phyloP scores from a whole-genome alignment of 805 yeast genomes.

The Yarrowia alimentaria region DNA sequence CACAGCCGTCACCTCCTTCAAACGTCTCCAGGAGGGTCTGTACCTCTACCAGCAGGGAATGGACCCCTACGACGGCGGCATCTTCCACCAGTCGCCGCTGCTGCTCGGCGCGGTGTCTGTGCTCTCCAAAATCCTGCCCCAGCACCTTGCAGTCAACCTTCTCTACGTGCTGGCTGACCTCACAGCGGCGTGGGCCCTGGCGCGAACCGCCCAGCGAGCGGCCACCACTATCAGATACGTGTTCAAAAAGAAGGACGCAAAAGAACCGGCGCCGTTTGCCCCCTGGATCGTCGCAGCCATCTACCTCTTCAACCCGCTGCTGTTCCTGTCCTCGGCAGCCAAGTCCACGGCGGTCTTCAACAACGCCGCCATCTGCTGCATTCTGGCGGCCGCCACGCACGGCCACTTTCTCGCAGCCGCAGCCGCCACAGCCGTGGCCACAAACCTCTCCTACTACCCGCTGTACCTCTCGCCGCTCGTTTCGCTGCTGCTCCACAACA shows the following conservation, averaged over 20 bases:
- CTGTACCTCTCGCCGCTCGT: slow-evolving; percentile 60
- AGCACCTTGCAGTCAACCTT: slow-evolving; percentile 36
- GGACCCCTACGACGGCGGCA: slow-evolving; percentile 78
- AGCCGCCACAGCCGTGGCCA: slow-evolving; percentile 56
- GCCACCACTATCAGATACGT: slow-evolving; percentile 28
- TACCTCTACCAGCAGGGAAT: slow-evolving; percentile 56
- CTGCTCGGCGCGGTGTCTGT: slow-evolving; percentile 53
- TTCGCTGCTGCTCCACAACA: slow-evolving; percentile 36
- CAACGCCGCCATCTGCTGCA: slow-evolving; percentile 53
- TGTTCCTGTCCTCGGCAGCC: slow-evolving; percentile 64
- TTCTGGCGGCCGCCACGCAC: slow-evolving; percentile 48
- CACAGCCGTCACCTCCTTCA: slow-evolving; percentile 71
- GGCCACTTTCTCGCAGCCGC: slow-evolving; percentile 48
- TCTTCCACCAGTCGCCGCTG: slow-evolving; percentile 82
- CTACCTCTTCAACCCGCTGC: slow-evolving; percentile 78
- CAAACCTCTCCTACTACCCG: slow-evolving; percentile 65
- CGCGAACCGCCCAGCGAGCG: slow-evolving; percentile 44
- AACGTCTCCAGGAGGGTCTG: slow-evolving; percentile 62
- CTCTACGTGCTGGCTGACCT: slow-evolving; percentile 62
- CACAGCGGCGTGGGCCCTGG: slow-evolving; percentile 54
- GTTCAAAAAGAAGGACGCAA: slow-evolving; percentile 34
- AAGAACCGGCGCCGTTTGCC: slow-evolving; percentile 32
- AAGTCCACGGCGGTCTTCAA: slow-evolving; percentile 65
- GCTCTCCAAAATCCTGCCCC: slow-evolving; percentile 35
- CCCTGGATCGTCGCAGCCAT: slow-evolving; percentile 57